Evolutionary conservation across 352 stramenopile species (phyloP), one percentile per base, ranked within the genome.

Genomic region (Pilasporangium apinafurcum): DNA sequence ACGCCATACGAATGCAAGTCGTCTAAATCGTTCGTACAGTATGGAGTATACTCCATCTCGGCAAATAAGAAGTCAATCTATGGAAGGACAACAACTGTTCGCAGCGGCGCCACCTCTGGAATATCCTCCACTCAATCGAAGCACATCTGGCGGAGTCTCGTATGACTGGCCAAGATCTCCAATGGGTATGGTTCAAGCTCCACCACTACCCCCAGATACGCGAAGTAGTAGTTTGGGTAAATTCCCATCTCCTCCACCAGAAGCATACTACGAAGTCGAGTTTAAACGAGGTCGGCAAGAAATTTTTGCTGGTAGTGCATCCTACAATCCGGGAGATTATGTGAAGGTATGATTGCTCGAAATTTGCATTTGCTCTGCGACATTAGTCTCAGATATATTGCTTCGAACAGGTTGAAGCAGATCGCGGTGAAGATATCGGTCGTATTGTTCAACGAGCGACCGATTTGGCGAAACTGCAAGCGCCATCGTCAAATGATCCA

Each of bases 401-500:
- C 8, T 4, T 27, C 8, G 9, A 29, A n/a, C 38, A 98, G 82
- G 96, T 99, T 31, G 96, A 98, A 64, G 96, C 95, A 16, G 96
- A 99, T 59, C 89, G 96, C 18, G 96, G 96, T 36, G 95, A 98
- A 60, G 96, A 99, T 68, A 93, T 99, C 48, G 96, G 96, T 4
- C 72, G 69, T 9, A 94, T 98, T 43, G 83, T 98, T 16, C 73
- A 97, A 50, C 76, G 80, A 33, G 86, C 86, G 20, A 80, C 77
- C 3, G 80, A 96, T 10, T 39, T 95, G 5, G 68, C 89, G 1
- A 95, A 96, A 57, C 68, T 84, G 41, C 62, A 61, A 39, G 31
- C 44, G 42, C 18, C 51, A n/a, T 24, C 30, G 5, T 51, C 38
- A 28, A 58, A 48, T 9, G 69, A 88, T 4, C 50, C 50, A 7